Base-by-base conservation (phyloP, 805 yeast genomes). In the Schwanniomyces vanrijiae region DNA sequence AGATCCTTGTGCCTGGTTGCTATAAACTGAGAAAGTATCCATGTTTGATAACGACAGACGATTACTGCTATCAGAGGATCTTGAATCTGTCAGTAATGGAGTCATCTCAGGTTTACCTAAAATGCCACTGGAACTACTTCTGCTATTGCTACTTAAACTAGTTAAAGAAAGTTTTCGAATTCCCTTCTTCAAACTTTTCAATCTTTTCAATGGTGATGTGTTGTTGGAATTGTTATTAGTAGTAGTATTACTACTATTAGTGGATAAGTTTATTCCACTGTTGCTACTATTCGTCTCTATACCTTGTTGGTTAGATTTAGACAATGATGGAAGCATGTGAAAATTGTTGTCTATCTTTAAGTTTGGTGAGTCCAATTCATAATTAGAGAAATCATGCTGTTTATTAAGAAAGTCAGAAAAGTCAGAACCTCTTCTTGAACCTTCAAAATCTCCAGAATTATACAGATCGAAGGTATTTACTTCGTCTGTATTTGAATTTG, bases 181-280 rank as follows among this genome's bases (percentile, higher is more conserved):
- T 4, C 74, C 72, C 14, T 65, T 62, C 43, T 69, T 69, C 35
- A 72, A 53, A 51, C 68, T 67, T 46, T 67, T 69, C 42, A 71
- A 58, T 42, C 73, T 59, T 43, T 63, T 64, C 47, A 70, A 58
- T 2, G 75, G 76, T 43, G 66, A 58, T 25, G 62, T 53, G 51
- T 48, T 40, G 9, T 46, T 25, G 10, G 24, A 14, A 3, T 22
- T 19, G 28, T 20, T 29, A 22, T 22, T 28, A 4, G 38, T 39
- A n/a, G 13, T 31, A 26, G n/a, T 22, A 21, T 16, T 28, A 4
- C 42, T 38, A 11, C 21, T 33, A 21, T 24, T 42, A 11, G 22
- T 38, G 18, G 16, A 19, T 21, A 18, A 20, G n/a, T 20, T 33
- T 5, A 9, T 11, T n/a, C 22, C 25, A 28, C 29, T 45, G 21